Evolutionary conservation across 139 green algal species (phyloP).

Genomic region (Tetraselmis striata): DNA sequence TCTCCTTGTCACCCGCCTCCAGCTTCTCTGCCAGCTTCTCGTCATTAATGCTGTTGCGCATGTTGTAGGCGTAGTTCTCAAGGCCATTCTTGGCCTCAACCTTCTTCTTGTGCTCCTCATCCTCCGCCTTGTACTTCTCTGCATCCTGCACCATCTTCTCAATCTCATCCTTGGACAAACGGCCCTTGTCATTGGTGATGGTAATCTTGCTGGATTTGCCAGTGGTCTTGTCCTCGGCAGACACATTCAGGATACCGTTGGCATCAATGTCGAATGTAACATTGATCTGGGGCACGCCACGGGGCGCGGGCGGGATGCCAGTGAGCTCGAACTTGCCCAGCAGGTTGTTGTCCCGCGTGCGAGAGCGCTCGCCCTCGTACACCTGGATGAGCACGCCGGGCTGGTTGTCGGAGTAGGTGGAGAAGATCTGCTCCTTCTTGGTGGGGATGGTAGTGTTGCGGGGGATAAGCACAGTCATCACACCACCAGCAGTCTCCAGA

Average conservation of each 20-base stretch:
- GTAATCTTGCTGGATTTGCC: conserved; percentile 98
- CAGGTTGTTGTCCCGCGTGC: conserved; percentile 94
- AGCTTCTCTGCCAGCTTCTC: conserved; percentile 79
- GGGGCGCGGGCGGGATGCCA: conserved; percentile 92
- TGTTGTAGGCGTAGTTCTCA: conserved; percentile 91
- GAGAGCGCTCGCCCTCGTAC: conserved; percentile 82
- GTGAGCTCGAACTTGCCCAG: conserved; percentile 98
- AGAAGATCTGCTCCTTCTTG: conserved; percentile 99
- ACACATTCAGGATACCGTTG: conserved; percentile 98
- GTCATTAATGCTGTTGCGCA: conserved; percentile 92
- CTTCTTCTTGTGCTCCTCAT: conserved; percentile 87
- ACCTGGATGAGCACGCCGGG: conserved; percentile 93
- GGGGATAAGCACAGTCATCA: conserved; percentile 90
- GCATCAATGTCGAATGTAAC: conserved; percentile 97
- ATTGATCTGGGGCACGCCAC: conserved; percentile 96
- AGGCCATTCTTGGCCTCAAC: conserved; percentile 91
- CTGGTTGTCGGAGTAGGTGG: conserved; percentile 98
- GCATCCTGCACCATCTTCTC: conserved; percentile 95
- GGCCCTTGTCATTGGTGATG: conserved; percentile 99
- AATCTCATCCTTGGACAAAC: conserved; percentile 96
- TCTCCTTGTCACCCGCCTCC: conserved; percentile 76
- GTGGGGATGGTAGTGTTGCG: conserved; percentile 98
- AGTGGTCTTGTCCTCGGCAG: conserved; percentile 93
- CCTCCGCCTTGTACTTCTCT: conserved; percentile 98
- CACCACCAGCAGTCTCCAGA: conserved; percentile 89